phyloP scores from a whole-genome alignment of 2,329 filamentous ascomycete genomes.

The Aspergillus sp. region DNA sequence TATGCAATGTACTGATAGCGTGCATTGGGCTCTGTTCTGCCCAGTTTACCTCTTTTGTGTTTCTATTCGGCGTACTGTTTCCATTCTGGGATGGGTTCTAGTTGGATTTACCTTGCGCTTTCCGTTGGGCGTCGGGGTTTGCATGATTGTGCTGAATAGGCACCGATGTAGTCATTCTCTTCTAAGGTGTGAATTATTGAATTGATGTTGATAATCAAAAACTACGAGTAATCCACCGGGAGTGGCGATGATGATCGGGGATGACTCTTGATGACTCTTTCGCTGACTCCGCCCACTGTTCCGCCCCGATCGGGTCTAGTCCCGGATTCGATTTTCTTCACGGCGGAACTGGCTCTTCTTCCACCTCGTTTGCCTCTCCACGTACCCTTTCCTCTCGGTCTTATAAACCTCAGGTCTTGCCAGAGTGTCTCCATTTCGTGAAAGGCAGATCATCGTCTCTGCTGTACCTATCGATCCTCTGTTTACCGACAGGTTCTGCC shows the following conservation, averaged over 20 bases:
- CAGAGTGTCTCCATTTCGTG: neutral
- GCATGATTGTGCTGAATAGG: neutral
- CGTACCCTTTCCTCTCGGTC: constrained; percentile 1
- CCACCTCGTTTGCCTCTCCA: constrained; percentile 8
- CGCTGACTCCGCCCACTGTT: constrained; percentile 11
- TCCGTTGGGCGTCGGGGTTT: too few species aligned
- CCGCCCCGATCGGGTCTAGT: constrained; percentile 18
- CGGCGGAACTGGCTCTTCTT: constrained; percentile 10
- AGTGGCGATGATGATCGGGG: constrained; percentile 8
- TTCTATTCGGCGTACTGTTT: too few species aligned
- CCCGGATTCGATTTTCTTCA: constrained; percentile 1
- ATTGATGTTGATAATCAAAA: neutral
- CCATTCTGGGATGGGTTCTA: too few species aligned
- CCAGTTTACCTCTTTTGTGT: neutral
- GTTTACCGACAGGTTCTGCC: neutral
- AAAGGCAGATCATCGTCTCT: neutral
- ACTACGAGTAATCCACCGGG: too few species aligned
- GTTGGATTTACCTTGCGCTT: too few species aligned
- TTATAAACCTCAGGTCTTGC: neutral
- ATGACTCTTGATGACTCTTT: constrained; percentile 18
- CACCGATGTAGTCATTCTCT: neutral
- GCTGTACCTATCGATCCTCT: neutral
- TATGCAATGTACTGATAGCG: too few species aligned
- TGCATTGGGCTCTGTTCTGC: too few species aligned
- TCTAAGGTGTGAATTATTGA: neutral